Evolutionary conservation across 2,329 filamentous ascomycete species (phyloP).

Genomic region (Trichoderma sp.): DNA sequence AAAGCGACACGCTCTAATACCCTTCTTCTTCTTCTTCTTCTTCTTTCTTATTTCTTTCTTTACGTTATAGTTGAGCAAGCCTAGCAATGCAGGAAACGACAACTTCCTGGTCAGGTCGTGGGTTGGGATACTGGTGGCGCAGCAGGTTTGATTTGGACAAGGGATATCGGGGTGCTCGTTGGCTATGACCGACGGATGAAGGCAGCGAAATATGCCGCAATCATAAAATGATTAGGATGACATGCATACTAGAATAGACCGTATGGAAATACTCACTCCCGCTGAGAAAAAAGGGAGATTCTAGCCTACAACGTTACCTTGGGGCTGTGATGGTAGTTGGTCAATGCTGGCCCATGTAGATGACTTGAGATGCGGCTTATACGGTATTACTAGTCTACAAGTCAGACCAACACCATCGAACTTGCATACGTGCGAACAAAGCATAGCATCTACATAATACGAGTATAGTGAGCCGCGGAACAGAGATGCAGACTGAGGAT

Average conservation of each 20-base stretch:
- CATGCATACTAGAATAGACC: not conserved
- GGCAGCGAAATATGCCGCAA: slow-evolving; percentile 2
- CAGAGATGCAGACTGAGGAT: no score
- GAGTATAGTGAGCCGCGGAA: not conserved
- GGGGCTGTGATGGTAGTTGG: not conserved
- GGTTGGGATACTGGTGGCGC: slow-evolving; percentile 6
- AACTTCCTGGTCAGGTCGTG: not conserved
- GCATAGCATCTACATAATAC: no score
- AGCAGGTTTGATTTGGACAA: not conserved
- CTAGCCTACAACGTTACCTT: not conserved
- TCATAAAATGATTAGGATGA: slow-evolving; percentile 5
- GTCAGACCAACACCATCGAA: no score
- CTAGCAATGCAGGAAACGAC: slow-evolving; percentile 10
- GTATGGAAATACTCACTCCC: not conserved
- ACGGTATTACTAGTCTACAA: not conserved
- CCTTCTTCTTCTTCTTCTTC: no score
- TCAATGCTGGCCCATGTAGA: not conserved
- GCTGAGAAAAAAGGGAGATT: not conserved
- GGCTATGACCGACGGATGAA: not conserved
- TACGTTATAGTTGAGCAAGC: not conserved
- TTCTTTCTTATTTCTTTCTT: not conserved
- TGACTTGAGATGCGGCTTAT: not conserved
- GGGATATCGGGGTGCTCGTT: not conserved
- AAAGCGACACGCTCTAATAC: slow-evolving; percentile 9
- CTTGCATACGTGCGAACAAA: no score